phyloP scores from a whole-genome alignment of 139 green algal genomes.

The Prasinococcaceae sp. region DNA sequence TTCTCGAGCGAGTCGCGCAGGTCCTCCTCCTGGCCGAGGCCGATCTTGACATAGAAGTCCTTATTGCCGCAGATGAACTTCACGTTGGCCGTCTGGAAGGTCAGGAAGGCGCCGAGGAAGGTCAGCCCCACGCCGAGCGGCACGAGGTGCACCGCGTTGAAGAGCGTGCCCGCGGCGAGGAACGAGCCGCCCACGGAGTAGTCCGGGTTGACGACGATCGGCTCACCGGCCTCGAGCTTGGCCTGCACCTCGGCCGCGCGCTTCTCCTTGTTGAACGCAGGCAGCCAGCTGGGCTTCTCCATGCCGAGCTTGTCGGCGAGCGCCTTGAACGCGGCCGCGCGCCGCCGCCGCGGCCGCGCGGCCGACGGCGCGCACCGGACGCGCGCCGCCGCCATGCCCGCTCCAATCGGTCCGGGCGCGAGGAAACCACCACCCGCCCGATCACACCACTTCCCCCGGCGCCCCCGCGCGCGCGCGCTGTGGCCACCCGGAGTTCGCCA shows the following conservation, averaged over 20 bases:
- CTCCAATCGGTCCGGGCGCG: too few species aligned
- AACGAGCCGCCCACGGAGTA: not conserved
- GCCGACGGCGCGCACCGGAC: too few species aligned
- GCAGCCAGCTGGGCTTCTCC: slow-evolving; percentile 3
- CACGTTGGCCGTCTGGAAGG: slow-evolving; percentile 5
- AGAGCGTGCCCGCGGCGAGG: not conserved
- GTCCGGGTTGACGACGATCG: not conserved
- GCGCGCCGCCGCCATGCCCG: too few species aligned
- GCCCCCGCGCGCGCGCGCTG: too few species aligned
- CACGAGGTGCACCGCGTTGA: slow-evolving; percentile 1
- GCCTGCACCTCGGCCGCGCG: not conserved
- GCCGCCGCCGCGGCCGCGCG: too few species aligned
- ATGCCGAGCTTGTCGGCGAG: too few species aligned
- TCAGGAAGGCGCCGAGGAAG: slow-evolving; percentile 4
- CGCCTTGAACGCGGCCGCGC: too few species aligned
- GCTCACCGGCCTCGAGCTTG: not conserved
- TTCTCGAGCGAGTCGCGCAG: slow-evolving; percentile 1
- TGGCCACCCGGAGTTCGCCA: too few species aligned
- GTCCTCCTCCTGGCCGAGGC: too few species aligned
- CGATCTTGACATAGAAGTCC: slow-evolving; percentile 7
- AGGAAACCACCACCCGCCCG: too few species aligned
- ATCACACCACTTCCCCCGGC: too few species aligned
- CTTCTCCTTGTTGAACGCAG: slow-evolving; percentile 3
- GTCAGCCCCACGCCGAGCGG: not conserved
- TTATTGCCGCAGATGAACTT: slow-evolving; percentile 8